Percentiles rank a stretch among this genome's conserved stretches.
Conservation (phyloP, 352 stramenopile genomes). For the Phytophthora colocasiae region DNA sequence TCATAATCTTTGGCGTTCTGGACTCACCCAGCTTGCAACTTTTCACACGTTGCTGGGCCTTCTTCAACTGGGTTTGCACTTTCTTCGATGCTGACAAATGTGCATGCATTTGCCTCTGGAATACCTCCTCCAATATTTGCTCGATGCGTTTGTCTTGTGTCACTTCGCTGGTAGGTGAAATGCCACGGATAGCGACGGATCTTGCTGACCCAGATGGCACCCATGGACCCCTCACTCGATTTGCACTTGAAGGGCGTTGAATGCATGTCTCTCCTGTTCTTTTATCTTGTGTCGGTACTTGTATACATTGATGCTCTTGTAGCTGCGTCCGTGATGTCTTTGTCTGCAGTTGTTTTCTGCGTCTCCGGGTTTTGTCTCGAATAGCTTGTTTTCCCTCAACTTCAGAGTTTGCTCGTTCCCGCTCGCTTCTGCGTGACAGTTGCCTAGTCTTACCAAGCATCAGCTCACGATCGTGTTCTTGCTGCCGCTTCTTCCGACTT, state of each 20-base stretch:
- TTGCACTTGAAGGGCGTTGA: conserved; percentile 10
- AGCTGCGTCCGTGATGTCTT: conserved; percentile 15
- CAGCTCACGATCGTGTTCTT: conserved; percentile 31
- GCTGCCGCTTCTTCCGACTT: conserved; percentile 38
- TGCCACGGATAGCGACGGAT: conserved; percentile 13
- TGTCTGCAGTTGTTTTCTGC: conserved; percentile 23
- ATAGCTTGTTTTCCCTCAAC: conserved; percentile 8
- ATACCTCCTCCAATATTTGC: conserved; percentile 20
- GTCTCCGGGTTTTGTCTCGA: conserved; percentile 19
- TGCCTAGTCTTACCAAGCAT: conserved; percentile 30
- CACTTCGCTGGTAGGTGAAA: conserved; percentile 1
- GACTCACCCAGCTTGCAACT: not conserved
- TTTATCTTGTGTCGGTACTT: conserved; percentile 6
- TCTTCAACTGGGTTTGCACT: conserved; percentile 22
- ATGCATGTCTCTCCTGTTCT: not conserved
- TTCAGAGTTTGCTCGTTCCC: conserved; percentile 1
- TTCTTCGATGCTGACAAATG: conserved; percentile 20
- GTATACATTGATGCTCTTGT: not conserved
- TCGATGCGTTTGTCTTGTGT: conserved; percentile 22
- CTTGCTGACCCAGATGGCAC: conserved; percentile 14
- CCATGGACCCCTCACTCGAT: conserved; percentile 15
- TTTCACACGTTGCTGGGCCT: conserved; percentile 12
- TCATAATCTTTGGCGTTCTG: not conserved
- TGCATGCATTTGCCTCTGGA: conserved; percentile 15
- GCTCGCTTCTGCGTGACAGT: not conserved